Evolutionary conservation across 345 rosid species (phyloP), one percentile per base, ranked within the genome.

Genomic region (Lepidium aucheri): DNA sequence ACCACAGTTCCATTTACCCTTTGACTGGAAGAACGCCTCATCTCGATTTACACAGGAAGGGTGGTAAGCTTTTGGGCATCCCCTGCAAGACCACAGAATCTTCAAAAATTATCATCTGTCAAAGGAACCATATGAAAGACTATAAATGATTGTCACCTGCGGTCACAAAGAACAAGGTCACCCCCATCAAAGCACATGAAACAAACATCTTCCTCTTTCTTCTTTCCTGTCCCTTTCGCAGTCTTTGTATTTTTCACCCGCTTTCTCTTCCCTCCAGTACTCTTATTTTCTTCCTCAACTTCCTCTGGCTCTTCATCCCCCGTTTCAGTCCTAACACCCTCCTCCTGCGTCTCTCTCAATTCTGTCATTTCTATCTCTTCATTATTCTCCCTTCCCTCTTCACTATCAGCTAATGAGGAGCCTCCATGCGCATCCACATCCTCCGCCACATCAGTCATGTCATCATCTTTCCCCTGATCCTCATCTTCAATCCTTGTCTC

Each of bases 181-280:
- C 97, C 99, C 16, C 99, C 99, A 69, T 95, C 99, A 80, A 84
- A 91, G 76, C 99, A 95, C 77, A 95, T 77, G 76, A 95, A 95
- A 77, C 97, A 95, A 18, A 95, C 96, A 81, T 91, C 99, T 83
- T 95, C 99, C 80, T 90, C 99, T 53, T 53, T 53, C 82, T 85
- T 94, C 80, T 84, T 90, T 8, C 81, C 60, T 7, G 85, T 45
- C 57, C 66, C 77, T 87, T 69, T 90, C 10, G 70, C 73, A 26
- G 74, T 44, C 65, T 78, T 76, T 35, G 62, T 20, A 63, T 59
- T 82, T 79, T 74, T 87, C 45, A 81, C 88, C 33, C 93, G 79
- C 77, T 80, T 90, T 82, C 96, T 85, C 87, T 91, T 91, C 69
- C 81, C 81, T 70, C 85, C 81, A 63, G 65, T 60, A 59, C 38